These are phyloP conservation scores for Claviceps maximensis DNA, from an alignment of 2,329 filamentous ascomycete species.

Conservation along the genomic window DNA sequence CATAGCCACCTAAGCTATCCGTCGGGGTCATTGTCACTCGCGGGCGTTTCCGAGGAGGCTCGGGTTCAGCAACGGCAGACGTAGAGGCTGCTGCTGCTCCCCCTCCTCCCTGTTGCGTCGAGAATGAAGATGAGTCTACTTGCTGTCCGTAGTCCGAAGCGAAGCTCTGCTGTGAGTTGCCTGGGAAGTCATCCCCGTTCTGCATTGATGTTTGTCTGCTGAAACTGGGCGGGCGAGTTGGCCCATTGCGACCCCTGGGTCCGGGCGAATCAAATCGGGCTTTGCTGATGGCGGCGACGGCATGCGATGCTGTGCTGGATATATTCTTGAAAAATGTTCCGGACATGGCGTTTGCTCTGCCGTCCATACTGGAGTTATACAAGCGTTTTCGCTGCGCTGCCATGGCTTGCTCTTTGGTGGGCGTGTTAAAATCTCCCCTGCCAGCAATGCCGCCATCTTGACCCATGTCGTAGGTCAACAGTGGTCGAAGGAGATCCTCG, in stretches of 20 bases:
- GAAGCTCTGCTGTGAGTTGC: conserved; percentile 75
- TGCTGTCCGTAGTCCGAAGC: conserved; percentile 62
- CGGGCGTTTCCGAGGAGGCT: conserved; percentile 74
- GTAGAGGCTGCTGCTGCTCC: conserved; percentile 7
- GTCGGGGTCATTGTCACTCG: conserved; percentile 41
- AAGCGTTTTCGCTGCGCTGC: conserved; percentile 85
- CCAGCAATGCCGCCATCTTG: conserved; percentile 60
- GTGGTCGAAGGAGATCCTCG: conserved; percentile 59
- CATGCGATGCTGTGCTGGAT: conserved; percentile 81
- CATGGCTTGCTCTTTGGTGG: conserved; percentile 98
- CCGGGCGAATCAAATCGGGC: conserved; percentile 82
- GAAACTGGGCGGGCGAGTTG: conserved; percentile 54
- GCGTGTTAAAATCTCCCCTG: conserved; percentile 72
- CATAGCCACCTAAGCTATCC: conserved; percentile 43
- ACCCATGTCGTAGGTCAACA: conserved; percentile 70
- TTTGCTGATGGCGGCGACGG: conserved; percentile 93
- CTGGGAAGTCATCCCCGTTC: conserved; percentile 53
- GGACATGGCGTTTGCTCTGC: conserved; percentile 50
- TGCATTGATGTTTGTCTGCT: conserved; percentile 60
- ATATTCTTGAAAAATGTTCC: conserved; percentile 98
- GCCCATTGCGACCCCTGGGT: conserved; percentile 50
- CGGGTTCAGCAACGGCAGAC: conserved; percentile 39
- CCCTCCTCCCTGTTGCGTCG: conserved; percentile 38
- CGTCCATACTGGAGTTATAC: conserved; percentile 60
- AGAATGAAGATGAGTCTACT: conserved; percentile 58